Evolutionary conservation across 805 yeast genomes (phyloP).

Genomic region (Huiozyma naganishii): DNA sequence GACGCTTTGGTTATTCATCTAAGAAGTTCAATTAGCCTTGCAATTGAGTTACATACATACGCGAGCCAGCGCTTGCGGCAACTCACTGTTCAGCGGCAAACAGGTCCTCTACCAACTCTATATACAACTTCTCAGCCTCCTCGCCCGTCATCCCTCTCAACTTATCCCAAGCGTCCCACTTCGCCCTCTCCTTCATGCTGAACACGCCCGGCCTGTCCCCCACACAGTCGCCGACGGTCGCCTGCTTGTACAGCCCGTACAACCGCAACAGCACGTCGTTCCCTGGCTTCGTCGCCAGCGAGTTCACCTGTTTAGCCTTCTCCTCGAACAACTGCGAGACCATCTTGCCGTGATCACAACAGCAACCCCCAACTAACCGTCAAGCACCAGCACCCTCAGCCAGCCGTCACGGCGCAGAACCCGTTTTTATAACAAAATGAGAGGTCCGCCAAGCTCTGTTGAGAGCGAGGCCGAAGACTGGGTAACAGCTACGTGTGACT

Average conservation of each 20-base stretch:
- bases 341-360: constrained; percentile 10
- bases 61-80: not conserved
- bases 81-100: constrained; percentile 30
- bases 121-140: constrained; percentile 81
- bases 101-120: constrained; percentile 55
- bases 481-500: too few species aligned
- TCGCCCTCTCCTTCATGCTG: constrained; percentile 90
- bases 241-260: constrained; percentile 93
- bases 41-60: not conserved
- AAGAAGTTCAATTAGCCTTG: too few species aligned
- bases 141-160: constrained; percentile 76
- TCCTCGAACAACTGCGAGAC: constrained; percentile 27
- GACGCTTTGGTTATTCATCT: too few species aligned
- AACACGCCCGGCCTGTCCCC: constrained; percentile 84
- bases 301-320: constrained; percentile 70
- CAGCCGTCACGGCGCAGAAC: too few species aligned
- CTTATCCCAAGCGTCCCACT: constrained; percentile 95
- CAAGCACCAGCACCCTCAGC: too few species aligned
- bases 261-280: constrained; percentile 80
- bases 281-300: constrained; percentile 63
- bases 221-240: constrained; percentile 80
- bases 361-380: too few species aligned
- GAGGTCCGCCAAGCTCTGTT: too few species aligned
- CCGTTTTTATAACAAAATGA: too few species aligned
- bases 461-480: too few species aligned